Percentiles rank a stretch among this genome's conserved stretches.
Conservation (phyloP, 495 filamentous ascomycete species). For the Daldinia bambusicola region DNA sequence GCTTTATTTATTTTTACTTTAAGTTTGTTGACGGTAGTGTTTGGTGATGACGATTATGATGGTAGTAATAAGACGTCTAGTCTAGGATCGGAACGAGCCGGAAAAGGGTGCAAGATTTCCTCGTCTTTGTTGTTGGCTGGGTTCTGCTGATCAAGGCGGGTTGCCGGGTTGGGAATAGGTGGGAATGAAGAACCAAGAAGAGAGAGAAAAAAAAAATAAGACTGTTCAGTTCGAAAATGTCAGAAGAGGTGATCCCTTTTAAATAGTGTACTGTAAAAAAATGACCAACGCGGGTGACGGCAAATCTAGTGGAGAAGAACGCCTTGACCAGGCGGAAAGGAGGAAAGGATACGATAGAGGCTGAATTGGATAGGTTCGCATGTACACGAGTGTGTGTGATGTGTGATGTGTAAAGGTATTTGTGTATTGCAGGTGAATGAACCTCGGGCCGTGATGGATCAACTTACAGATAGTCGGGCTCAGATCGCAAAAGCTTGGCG, state of each 20-base stretch:
- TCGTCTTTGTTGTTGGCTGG: conserved; percentile 26
- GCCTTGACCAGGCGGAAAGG: conserved; percentile 43
- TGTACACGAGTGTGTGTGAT: background rate
- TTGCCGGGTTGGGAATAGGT: conserved; percentile 46
- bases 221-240: background rate
- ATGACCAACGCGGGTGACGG: conserved; percentile 20
- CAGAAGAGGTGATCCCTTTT: conserved; percentile 38
- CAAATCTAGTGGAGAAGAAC: conserved; percentile 38
- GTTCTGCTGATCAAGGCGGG: conserved; percentile 16
- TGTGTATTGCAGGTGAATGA: conserved; percentile 22
- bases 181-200: conserved; percentile 38
- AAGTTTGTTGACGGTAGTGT: conserved; percentile 18
- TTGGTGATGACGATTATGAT: background rate
- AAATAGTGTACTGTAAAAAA: conserved; percentile 14
- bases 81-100: background rate
- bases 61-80: background rate
- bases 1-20: too few species aligned
- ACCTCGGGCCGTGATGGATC: conserved; percentile 37
- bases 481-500: conserved; percentile 15
- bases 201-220: conserved; percentile 26
- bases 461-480: conserved; percentile 36
- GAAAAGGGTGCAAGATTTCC: background rate
- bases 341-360: conserved; percentile 30
- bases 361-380: conserved; percentile 24
- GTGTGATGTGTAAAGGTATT: background rate